A percentile compares a stretch with the other conserved stretches of the same genome.
Evolutionary conservation across 2,329 filamentous ascomycete genomes (phyloP).

Genomic region (Massarina eburnea): DNA sequence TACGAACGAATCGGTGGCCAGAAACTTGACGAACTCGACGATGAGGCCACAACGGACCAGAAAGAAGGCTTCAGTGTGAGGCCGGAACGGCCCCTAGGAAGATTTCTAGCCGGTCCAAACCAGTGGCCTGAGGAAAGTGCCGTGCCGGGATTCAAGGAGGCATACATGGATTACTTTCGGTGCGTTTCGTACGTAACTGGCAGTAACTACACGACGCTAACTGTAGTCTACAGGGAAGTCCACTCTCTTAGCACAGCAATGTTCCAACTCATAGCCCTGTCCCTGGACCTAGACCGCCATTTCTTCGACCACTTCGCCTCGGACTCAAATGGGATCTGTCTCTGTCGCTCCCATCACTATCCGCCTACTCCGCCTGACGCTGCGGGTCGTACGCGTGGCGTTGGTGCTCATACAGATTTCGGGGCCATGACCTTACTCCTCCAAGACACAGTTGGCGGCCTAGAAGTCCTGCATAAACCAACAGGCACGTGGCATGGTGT

Average conservation of each 20-base stretch:
- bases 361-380: conserved; percentile 37
- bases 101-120: conserved; percentile 10
- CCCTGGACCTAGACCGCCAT: conserved; percentile 33
- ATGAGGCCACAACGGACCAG: conserved; percentile 20
- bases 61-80: conserved; percentile 42
- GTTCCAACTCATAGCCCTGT: conserved; percentile 40
- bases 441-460: conserved; percentile 53
- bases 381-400: conserved; percentile 30
- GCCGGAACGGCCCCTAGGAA: conserved; percentile 18
- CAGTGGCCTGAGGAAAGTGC: conserved; percentile 28
- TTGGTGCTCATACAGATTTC: conserved; percentile 58
- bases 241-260: conserved; percentile 34
- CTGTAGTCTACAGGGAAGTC: conserved; percentile 1
- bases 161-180: conserved; percentile 30
- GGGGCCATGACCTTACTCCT: conserved; percentile 60
- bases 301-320: conserved; percentile 39
- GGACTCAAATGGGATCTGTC: conserved; percentile 24
- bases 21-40: conserved; percentile 14
- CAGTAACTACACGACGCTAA: no score
- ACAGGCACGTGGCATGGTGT: conserved; percentile 49
- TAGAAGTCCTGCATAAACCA: conserved; percentile 51
- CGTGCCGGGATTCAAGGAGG: conserved; percentile 23
- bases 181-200: no score
- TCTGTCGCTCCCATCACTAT: conserved; percentile 32
- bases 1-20: conserved; percentile 14